These are phyloP conservation scores for Eragrostis curvula DNA, from an alignment of 176 grass and related monocot species.

Conservation along the genomic window DNA sequence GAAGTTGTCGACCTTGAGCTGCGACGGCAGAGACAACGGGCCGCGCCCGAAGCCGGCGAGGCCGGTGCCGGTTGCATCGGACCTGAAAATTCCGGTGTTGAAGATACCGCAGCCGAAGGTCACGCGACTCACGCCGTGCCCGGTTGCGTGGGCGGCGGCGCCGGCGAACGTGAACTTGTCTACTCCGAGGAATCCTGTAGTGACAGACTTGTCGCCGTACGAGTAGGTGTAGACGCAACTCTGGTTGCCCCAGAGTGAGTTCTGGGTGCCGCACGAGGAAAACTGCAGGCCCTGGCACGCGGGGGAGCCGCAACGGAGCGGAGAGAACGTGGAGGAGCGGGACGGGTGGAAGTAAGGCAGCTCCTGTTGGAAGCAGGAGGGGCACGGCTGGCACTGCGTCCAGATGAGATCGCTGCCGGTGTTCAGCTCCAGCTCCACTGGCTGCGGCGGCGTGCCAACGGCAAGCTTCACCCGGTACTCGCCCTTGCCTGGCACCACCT, in stretches of 20 bases:
- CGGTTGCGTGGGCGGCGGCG: neutral
- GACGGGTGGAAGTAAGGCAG: conserved; percentile 22
- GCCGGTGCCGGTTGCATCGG: conserved; percentile 36
- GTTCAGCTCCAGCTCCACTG: conserved; percentile 52
- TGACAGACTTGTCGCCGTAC: conserved; percentile 38
- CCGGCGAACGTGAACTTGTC: conserved; percentile 43
- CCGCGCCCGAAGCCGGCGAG: conserved; percentile 45
- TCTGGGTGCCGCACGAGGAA: neutral
- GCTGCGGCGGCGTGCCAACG: conserved; percentile 59
- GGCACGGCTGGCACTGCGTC: conserved; percentile 52
- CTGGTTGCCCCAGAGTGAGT: neutral
- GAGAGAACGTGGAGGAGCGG: conserved; percentile 32
- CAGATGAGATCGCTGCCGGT: conserved; percentile 64
- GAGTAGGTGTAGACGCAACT: conserved; percentile 22
- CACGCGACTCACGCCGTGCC: conserved; percentile 32
- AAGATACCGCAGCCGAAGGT: conserved; percentile 46
- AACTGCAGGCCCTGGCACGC: neutral
- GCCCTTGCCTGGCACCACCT: neutral
- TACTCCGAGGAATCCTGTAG: conserved; percentile 5
- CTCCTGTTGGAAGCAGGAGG: conserved; percentile 36
- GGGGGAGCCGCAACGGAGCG: conserved; percentile 22
- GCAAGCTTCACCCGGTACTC: conserved; percentile 51
- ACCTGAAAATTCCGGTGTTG: conserved; percentile 38
- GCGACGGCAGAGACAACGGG: conserved; percentile 43
- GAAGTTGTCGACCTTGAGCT: conserved; percentile 52